These are phyloP conservation scores for Scheffersomyces illinoinensis DNA, from an alignment of 1,139 yeast genomes.

Conservation along the genomic window DNA sequence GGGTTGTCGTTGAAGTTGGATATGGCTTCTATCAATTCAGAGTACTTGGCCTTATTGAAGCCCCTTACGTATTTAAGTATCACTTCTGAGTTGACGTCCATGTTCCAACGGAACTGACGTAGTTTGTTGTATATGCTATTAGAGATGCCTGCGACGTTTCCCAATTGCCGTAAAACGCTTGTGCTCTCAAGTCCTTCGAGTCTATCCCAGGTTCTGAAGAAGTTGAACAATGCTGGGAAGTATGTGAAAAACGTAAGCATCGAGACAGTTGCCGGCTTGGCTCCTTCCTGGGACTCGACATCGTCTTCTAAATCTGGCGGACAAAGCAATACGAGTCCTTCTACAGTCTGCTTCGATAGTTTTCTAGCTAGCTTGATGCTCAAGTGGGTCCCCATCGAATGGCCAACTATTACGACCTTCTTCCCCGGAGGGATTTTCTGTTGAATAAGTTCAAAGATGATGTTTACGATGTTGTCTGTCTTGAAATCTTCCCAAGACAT, in stretches of 20 bases:
- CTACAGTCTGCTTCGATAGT: conserved; percentile 42
- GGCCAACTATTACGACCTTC: conserved; percentile 63
- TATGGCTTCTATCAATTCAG: conserved; percentile 47
- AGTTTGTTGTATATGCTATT: conserved; percentile 44
- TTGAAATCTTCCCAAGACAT: conserved; percentile 47
- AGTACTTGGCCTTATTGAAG: conserved; percentile 40
- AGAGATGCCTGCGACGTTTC: conserved; percentile 15
- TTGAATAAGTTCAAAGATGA: conserved; percentile 41
- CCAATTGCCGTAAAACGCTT: conserved; percentile 57
- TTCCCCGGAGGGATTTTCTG: conserved; percentile 42
- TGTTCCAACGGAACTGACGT: conserved; percentile 70
- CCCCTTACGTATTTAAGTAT: conserved; percentile 57
- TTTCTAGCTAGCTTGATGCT: conserved; percentile 48
- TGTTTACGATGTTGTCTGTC: conserved; percentile 50
- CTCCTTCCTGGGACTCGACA: conserved; percentile 6
- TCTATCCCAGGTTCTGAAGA: conserved; percentile 61
- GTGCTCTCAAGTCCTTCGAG: conserved; percentile 59
- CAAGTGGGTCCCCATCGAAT: conserved; percentile 74
- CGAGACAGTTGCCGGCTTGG: conserved; percentile 10
- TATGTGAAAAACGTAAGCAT: conserved; percentile 27
- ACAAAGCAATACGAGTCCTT: conserved; percentile 50
- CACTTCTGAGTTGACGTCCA: conserved; percentile 58
- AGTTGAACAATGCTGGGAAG: conserved; percentile 55
- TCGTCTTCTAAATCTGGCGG: conserved; percentile 53
- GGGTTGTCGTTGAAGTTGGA: conserved; percentile 36